phyloP scores from a whole-genome alignment of 2,329 filamentous ascomycete genomes.

The Aspergillus hiratsukae region DNA sequence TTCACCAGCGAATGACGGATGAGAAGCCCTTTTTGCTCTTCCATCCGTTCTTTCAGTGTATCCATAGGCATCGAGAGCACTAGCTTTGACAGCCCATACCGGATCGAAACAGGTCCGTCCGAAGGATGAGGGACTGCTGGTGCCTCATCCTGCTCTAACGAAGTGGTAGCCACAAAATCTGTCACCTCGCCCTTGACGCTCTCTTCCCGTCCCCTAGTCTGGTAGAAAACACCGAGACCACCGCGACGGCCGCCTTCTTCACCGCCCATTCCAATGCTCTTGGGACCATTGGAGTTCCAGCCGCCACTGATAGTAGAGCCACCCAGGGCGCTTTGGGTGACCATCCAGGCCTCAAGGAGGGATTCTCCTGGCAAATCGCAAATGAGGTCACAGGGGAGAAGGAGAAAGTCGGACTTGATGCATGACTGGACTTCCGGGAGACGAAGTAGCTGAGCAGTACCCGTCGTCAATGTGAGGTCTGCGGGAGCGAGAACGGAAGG shows the following conservation, averaged over 20 bases:
- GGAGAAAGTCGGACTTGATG: constrained; percentile 79
- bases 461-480: constrained; percentile 74
- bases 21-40: constrained; percentile 63
- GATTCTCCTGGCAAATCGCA: constrained; percentile 82
- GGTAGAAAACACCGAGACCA: constrained; percentile 85
- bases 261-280: constrained; percentile 48
- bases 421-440: constrained; percentile 74
- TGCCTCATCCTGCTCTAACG: constrained; percentile 51
- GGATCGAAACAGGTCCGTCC: constrained; percentile 54
- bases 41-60: constrained; percentile 76
- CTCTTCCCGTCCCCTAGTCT: constrained; percentile 67
- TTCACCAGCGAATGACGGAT: constrained; percentile 72
- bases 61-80: constrained; percentile 87
- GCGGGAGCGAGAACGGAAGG: constrained; percentile 72
- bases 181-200: constrained; percentile 86
- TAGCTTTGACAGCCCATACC: constrained; percentile 67
- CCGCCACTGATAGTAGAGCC: constrained; percentile 49
- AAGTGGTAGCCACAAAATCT: constrained; percentile 79
- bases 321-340: constrained; percentile 67
- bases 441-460: constrained; percentile 82
- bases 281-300: constrained; percentile 35
- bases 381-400: constrained; percentile 89
- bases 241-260: constrained; percentile 63
- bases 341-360: constrained; percentile 88
- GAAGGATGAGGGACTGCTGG: constrained; percentile 54